Base-by-base conservation (phyloP, 495 filamentous ascomycete species). In the Penicillium bialowiezense region DNA sequence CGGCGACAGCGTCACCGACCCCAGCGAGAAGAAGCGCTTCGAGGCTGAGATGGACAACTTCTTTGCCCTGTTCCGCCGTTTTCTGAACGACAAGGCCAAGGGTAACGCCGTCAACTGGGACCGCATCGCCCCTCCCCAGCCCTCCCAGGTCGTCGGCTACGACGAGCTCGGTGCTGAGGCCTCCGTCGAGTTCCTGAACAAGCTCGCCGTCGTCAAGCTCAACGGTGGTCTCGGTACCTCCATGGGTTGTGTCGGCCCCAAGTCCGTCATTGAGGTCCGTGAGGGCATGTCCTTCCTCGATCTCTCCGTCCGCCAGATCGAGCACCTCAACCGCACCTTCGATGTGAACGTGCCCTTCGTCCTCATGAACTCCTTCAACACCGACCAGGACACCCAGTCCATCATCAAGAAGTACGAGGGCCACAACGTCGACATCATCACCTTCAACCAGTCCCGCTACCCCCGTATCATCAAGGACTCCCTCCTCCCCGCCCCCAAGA, bases 391-490 rank as follows among this genome's bases (percentile, higher is more conserved):
- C 68, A 99, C 93, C 50, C 87, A 89, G 56, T 93, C 89, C 69
- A 99, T 99, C 75, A 99, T 99, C 77, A 97, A 97, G 86, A 99
- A 99, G 78, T 99, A 99, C 76, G 92, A 99, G 76, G 95, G 93
- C 55, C 95, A 99, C 82, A 96, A 96, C 63, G 92, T 99, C 60
- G 92, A 97, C 70, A 96, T 99, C 68, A 80, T 97, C 68, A 99
- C 93, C 67, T 99, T 99, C 88, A 99, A 99, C 81, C 93, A 99
- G 78, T 97, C 95, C 45, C 82, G 90, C 44, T 99, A 97, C 76
- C 93, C 93, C 41, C 88, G 93, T 77, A 86, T 99, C 68, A 84
- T 89, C 73, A 97, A 96, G 80, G 93, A 99, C 77, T 99, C 93
- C 17, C 86, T 97, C 42, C 87, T 97, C 21, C 93, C 93, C 17